A percentile compares a stretch with the other conserved stretches of the same genome.
Conservation (phyloP, 352 stramenopile species). For the Ophiocytium majus region DNA sequence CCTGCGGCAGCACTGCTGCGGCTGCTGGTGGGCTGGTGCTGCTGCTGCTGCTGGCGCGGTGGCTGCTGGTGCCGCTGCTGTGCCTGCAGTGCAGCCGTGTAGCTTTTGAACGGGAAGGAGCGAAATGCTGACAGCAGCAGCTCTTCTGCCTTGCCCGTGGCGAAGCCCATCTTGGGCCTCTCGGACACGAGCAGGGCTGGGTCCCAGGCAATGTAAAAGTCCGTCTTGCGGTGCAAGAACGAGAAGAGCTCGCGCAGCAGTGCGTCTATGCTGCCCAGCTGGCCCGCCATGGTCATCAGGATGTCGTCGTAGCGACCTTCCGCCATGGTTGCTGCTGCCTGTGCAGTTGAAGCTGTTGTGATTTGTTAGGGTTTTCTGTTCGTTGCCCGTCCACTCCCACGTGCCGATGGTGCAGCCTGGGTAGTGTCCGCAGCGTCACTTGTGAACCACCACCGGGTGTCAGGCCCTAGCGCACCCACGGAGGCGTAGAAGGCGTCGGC, state of each 20-base stretch:
- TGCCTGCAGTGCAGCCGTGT: constrained; percentile 24
- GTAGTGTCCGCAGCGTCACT: too few relatives aligned
- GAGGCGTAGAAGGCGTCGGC: too few relatives aligned
- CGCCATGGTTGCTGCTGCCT: constrained; percentile 37
- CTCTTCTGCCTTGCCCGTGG: constrained; percentile 69
- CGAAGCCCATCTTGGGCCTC: constrained; percentile 68
- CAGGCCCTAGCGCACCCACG: too few relatives aligned
- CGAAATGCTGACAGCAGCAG: constrained; percentile 72
- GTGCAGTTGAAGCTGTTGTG: too few relatives aligned
- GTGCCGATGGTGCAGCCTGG: too few relatives aligned
- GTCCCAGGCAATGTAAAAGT: constrained; percentile 74
- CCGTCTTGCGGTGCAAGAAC: constrained; percentile 75
- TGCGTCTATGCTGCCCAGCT: constrained; percentile 56
- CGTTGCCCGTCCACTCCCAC: too few relatives aligned
- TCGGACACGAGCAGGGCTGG: constrained; percentile 35
- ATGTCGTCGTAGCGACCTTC: constrained; percentile 56
- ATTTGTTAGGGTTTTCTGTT: too few relatives aligned
- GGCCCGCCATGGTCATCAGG: constrained; percentile 53
- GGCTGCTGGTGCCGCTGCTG: constrained; percentile 17
- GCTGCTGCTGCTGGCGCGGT: neutral
- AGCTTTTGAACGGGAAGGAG: constrained; percentile 63
- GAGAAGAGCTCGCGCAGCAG: constrained; percentile 66
- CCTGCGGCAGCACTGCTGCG: too few relatives aligned
- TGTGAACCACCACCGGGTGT: too few relatives aligned
- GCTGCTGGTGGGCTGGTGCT: neutral